Percentiles rank a stretch among this genome's conserved stretches.
phyloP scores from a whole-genome alignment of 805 yeast genomes.

The Ogataea methylovora region DNA sequence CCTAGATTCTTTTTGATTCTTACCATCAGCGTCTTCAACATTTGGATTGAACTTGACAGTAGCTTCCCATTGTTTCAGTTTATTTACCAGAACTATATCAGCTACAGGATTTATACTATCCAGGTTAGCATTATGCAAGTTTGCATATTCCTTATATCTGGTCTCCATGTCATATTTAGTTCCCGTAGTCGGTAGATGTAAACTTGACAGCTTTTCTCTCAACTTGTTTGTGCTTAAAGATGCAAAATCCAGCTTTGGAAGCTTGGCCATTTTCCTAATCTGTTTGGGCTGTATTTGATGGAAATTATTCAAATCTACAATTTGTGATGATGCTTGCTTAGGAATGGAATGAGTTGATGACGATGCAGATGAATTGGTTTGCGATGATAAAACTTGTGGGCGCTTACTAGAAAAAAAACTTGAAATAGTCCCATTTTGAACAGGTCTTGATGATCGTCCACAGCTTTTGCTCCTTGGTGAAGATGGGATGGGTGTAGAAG shows the following conservation, averaged over 20 bases:
- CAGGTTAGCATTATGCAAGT: conserved; percentile 72
- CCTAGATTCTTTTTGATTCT: conserved; percentile 29
- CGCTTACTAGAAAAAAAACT: not conserved
- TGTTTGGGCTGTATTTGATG: conserved; percentile 18
- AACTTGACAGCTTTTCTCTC: conserved; percentile 46
- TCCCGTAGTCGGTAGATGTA: conserved; percentile 57
- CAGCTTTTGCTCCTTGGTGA: no score
- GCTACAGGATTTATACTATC: conserved; percentile 63
- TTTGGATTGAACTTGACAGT: conserved; percentile 14
- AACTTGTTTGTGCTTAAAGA: conserved; percentile 52
- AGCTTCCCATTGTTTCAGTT: conserved; percentile 62
- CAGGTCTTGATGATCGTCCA: no score
- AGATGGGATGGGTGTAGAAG: conserved; percentile 1
- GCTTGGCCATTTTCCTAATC: conserved; percentile 20
- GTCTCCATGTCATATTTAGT: conserved; percentile 54
- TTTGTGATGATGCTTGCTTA: not conserved
- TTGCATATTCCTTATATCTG: conserved; percentile 70
- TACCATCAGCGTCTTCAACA: conserved; percentile 10
- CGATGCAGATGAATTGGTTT: conserved; percentile 15
- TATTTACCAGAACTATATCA: conserved; percentile 45
- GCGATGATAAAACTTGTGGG: not conserved
- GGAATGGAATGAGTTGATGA: conserved; percentile 7
- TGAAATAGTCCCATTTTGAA: not conserved
- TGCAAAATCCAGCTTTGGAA: conserved; percentile 60
- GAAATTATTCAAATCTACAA: not conserved